These are phyloP conservation scores for Achaetomium macrosporum DNA, from an alignment of 2,329 filamentous ascomycete species.

Conservation along the genomic window DNA sequence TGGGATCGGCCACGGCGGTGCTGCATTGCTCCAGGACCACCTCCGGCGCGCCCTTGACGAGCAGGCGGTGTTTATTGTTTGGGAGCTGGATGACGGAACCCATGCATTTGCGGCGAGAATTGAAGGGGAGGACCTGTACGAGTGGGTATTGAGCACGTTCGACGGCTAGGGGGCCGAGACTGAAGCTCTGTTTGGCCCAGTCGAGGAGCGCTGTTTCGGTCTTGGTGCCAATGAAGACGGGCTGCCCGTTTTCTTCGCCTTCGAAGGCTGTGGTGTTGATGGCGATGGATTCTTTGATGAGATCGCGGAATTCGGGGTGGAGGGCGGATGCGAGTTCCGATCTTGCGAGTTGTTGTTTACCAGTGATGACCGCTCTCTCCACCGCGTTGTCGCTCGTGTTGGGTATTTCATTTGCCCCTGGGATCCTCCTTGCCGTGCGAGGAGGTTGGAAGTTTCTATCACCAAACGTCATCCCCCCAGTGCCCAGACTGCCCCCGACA, in stretches of 20 bases:
- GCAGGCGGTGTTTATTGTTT: slow-evolving; percentile 50
- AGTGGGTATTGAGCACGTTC: slow-evolving; percentile 55
- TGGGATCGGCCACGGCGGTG: slow-evolving; percentile 23
- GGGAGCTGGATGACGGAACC: slow-evolving; percentile 54
- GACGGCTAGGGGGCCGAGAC: slow-evolving; percentile 54
- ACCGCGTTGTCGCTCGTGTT: too few relatives aligned
- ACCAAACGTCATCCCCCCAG: not conserved
- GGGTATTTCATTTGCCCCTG: too few relatives aligned
- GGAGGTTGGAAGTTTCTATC: not conserved
- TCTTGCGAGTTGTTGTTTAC: not conserved
- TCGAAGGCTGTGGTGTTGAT: slow-evolving; percentile 68
- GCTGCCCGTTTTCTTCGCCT: slow-evolving; percentile 52
- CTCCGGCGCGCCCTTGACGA: slow-evolving; percentile 48
- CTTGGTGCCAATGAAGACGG: slow-evolving; percentile 66
- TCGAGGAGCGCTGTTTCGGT: slow-evolving; percentile 70
- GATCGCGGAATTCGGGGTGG: not conserved
- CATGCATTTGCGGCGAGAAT: slow-evolving; percentile 57
- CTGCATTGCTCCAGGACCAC: slow-evolving; percentile 41
- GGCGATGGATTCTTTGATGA: slow-evolving; percentile 32
- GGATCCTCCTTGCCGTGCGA: too few relatives aligned
- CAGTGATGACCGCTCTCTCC: too few relatives aligned
- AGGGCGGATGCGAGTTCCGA: not conserved
- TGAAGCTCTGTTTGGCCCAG: slow-evolving; percentile 61
- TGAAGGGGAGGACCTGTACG: slow-evolving; percentile 37
- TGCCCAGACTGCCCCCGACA: slow-evolving; percentile 50